Evolutionary conservation across 345 rosid species (phyloP).

Genomic region (Arabidopsis suecica): DNA sequence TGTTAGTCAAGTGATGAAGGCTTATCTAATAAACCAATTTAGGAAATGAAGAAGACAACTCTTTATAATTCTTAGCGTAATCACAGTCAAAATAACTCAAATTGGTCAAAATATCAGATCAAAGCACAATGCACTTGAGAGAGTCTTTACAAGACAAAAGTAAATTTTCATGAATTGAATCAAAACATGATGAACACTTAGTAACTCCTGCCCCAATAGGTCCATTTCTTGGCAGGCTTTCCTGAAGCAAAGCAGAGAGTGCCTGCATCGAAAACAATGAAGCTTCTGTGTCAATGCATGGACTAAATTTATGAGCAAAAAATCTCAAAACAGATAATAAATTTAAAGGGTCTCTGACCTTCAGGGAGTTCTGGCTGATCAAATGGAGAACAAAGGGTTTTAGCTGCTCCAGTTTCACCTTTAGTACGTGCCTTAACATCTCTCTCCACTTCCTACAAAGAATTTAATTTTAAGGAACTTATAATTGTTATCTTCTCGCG

Average conservation of each 20-base stretch:
- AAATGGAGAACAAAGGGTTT: conserved; percentile 90
- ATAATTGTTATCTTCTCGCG: neutral
- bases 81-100: conserved; percentile 1
- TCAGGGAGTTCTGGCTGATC: conserved; percentile 84
- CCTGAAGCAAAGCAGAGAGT: conserved; percentile 88
- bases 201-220: conserved; percentile 98
- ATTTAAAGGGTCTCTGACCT: conserved; percentile 30
- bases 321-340: neutral
- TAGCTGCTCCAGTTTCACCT: conserved; percentile 95
- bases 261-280: conserved; percentile 50
- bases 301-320: neutral
- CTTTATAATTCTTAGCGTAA: neutral
- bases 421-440: conserved; percentile 86
- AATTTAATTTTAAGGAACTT: neutral
- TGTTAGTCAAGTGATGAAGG: no score
- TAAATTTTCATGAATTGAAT: conserved; percentile 20
- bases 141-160: conserved; percentile 26
- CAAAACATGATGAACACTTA: conserved; percentile 36
- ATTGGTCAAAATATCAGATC: conserved; percentile 20
- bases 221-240: conserved; percentile 93
- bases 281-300: neutral
- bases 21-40: no score
- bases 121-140: conserved; percentile 17
- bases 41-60: no score
- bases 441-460: conserved; percentile 80